Evolutionary conservation across 1,139 yeast species (phyloP).

Genomic region (Candida tropicalis): DNA sequence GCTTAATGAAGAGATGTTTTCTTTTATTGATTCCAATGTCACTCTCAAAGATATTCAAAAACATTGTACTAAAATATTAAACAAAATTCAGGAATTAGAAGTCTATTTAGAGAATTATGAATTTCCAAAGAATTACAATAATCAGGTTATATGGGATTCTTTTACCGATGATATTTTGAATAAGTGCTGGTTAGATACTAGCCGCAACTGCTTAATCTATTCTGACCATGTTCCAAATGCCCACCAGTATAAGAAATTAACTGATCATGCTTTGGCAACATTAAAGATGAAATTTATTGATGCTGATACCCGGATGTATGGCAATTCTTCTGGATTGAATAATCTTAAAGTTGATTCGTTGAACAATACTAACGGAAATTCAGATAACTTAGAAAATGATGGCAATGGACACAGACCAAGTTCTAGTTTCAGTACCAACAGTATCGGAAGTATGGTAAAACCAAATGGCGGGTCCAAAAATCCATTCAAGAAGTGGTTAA

Average conservation of each 20-base stretch:
- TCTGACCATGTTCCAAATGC: conserved; percentile 18
- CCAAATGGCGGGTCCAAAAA: conserved; percentile 26
- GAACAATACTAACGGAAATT: background rate
- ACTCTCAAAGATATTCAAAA: conserved; percentile 51
- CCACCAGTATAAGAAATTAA: conserved; percentile 21
- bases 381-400: background rate
- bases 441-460: conserved; percentile 26
- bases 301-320: conserved; percentile 8
- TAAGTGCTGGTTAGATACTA: conserved; percentile 32
- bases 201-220: conserved; percentile 36
- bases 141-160: conserved; percentile 31
- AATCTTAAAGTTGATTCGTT: background rate
- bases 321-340: conserved; percentile 1
- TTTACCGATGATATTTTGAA: conserved; percentile 36
- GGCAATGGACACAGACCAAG: conserved; percentile 5
- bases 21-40: conserved; percentile 48
- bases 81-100: conserved; percentile 39
- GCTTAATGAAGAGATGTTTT: conserved; percentile 44
- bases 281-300: conserved; percentile 36
- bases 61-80: conserved; percentile 43
- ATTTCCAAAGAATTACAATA: conserved; percentile 35
- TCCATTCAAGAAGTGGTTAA: conserved; percentile 43
- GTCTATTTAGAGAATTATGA: conserved; percentile 40
- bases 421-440: conserved; percentile 26
- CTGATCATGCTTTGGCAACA: conserved; percentile 35